Evolutionary conservation across 2,329 filamentous ascomycete species (phyloP).

Genomic region (Coniochaeta sp.): DNA sequence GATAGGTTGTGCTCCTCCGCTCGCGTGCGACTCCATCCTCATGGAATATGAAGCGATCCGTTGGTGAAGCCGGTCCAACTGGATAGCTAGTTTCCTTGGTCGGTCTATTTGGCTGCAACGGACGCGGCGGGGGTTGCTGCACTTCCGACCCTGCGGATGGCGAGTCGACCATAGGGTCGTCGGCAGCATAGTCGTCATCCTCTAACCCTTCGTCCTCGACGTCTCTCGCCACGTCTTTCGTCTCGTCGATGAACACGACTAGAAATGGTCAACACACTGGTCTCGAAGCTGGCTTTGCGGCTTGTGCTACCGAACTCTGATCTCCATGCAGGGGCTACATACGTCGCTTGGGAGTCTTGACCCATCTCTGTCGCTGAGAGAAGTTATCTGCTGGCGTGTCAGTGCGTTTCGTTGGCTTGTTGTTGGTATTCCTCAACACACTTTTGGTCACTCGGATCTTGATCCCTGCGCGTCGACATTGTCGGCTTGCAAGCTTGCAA

Average conservation of each 20-base stretch:
- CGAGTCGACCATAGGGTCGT: constrained; percentile 4
- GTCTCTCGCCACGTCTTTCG: constrained; percentile 8
- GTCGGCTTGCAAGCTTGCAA: constrained; percentile 17
- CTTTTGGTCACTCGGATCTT: constrained; percentile 23
- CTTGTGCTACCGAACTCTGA: too few species aligned
- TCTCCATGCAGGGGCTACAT: constrained; percentile 11
- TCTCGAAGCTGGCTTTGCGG: background rate
- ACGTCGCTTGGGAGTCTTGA: constrained; percentile 21
- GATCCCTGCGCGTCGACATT: constrained; percentile 21
- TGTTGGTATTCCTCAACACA: constrained; percentile 4
- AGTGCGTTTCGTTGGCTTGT: background rate
- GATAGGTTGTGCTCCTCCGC: constrained; percentile 13
- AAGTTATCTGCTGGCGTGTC: constrained; percentile 18
- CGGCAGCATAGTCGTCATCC: background rate
- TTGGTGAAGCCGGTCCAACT: constrained; percentile 14
- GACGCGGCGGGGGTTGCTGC: background rate
- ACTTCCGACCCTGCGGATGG: background rate
- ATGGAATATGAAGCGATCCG: constrained; percentile 21
- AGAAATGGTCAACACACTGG: background rate
- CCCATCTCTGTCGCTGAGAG: constrained; percentile 23
- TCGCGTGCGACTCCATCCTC: constrained; percentile 10
- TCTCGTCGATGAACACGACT: constrained; percentile 22
- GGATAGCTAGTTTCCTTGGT: background rate
- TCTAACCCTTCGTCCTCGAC: background rate
- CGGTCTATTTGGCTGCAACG: background rate